Percentiles rank a stretch among this genome's conserved stretches.
phyloP scores from a whole-genome alignment of 192 early-diverging fungal genomes.

The Martensiomyces pterosporus region DNA sequence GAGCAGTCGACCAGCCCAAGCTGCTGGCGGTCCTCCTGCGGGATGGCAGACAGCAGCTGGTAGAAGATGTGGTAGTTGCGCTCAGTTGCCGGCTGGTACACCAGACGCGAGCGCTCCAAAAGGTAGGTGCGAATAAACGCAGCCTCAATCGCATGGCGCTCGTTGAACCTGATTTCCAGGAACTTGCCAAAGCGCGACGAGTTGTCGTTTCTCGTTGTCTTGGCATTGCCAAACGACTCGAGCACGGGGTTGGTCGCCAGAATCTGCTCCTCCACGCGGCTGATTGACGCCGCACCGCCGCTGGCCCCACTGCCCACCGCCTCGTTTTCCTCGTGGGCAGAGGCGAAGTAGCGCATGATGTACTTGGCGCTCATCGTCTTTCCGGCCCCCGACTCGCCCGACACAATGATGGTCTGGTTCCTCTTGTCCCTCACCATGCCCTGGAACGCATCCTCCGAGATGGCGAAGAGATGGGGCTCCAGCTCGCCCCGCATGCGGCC shows the following conservation, averaged over 20 bases:
- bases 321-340: conserved; percentile 58
- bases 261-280: conserved; percentile 72
- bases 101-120: conserved; percentile 91
- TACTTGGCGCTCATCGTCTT: conserved; percentile 96
- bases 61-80: conserved; percentile 99
- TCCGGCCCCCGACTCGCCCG: conserved; percentile 95
- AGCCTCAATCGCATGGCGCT: conserved; percentile 78
- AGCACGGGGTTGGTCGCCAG: conserved; percentile 97
- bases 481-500: conserved; percentile 90
- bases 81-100: conserved; percentile 89
- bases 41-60: conserved; percentile 91
- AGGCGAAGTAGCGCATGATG: conserved; percentile 97
- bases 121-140: conserved; percentile 95
- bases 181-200: conserved; percentile 98
- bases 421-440: conserved; percentile 87
- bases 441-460: conserved; percentile 96
- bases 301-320: conserved; percentile 5
- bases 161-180: conserved; percentile 93
- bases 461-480: conserved; percentile 98
- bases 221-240: conserved; percentile 99
- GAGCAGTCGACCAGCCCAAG: conserved; percentile 15
- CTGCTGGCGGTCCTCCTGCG: conserved; percentile 51
- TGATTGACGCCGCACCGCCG: conserved; percentile 19
- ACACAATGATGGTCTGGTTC: conserved; percentile 98
- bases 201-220: conserved; percentile 99